phyloP scores from a whole-genome alignment of 257 asterid genomes.

The Primulina eburnea region DNA sequence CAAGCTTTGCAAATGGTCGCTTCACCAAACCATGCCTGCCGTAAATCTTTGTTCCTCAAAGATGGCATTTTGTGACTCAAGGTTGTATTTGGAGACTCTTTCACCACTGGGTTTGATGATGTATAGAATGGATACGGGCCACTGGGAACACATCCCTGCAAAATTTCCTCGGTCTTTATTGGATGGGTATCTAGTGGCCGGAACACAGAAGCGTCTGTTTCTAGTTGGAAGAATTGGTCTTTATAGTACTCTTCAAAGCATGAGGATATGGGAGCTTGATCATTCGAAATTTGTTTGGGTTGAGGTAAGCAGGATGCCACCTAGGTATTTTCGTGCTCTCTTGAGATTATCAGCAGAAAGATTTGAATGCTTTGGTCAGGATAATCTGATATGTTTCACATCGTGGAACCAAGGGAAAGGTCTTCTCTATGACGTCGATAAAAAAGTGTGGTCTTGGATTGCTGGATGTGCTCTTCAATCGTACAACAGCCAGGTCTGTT shows the following conservation, averaged over 20 bases:
- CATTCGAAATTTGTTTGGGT: constrained; percentile 75
- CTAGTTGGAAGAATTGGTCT: constrained; percentile 94
- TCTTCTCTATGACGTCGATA: constrained; percentile 88
- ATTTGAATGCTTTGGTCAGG: constrained; percentile 97
- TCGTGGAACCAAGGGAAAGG: constrained; percentile 99
- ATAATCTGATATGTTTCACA: constrained; percentile 89
- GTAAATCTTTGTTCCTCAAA: constrained; percentile 95
- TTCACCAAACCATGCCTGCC: constrained; percentile 93
- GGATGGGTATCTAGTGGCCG: constrained; percentile 97
- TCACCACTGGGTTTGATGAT: constrained; percentile 96
- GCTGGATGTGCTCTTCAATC: constrained; percentile 95
- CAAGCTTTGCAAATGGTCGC: constrained; percentile 66
- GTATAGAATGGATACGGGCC: constrained; percentile 80
- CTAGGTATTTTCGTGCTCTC: constrained; percentile 83
- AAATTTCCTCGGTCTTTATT: constrained; percentile 87
- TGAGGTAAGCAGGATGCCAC: constrained; percentile 94
- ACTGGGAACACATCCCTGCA: constrained; percentile 97
- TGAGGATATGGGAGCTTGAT: constrained; percentile 99
- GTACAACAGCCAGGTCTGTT: constrained; percentile 90
- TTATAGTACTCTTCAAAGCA: constrained; percentile 84
- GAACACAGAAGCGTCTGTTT: constrained; percentile 77
- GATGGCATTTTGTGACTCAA: constrained; percentile 96
- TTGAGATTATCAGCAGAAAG: constrained; percentile 92
- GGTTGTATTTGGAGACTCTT: constrained; percentile 80
- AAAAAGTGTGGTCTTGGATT: constrained; percentile 95